A percentile compares a stretch with the other conserved stretches of the same genome.
Conservation (phyloP, 257 asterid species). For the Leptodermis oblonga region DNA sequence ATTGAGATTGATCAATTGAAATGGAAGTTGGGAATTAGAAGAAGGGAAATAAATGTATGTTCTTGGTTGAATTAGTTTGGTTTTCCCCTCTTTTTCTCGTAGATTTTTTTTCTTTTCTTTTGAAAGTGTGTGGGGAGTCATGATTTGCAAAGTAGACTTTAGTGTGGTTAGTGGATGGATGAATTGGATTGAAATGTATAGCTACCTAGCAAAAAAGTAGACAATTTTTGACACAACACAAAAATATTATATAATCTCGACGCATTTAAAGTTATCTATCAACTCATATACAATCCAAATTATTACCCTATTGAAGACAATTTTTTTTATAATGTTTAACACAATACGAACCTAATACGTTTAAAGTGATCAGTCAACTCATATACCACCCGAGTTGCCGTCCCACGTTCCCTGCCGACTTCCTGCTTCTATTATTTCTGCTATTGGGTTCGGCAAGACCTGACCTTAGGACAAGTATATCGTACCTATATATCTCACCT, state of each 20-base stretch:
- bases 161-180: conserved; percentile 46
- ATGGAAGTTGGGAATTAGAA: conserved; percentile 48
- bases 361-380: too few species aligned
- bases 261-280: too few species aligned
- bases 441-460: conserved; percentile 35
- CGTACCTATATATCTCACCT: neutral
- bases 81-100: neutral
- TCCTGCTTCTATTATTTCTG: conserved; percentile 23
- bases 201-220: too few species aligned
- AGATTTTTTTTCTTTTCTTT: conserved; percentile 16
- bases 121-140: conserved; percentile 29
- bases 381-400: too few species aligned
- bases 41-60: too few species aligned
- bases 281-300: too few species aligned
- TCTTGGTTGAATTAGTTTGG: conserved; percentile 20
- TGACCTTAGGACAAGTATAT: conserved; percentile 19
- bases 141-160: conserved; percentile 57
- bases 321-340: too few species aligned
- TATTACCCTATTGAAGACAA: too few species aligned
- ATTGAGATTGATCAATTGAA: conserved; percentile 61
- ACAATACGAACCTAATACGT: too few species aligned
- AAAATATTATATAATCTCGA: too few species aligned
- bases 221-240: too few species aligned
- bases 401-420: conserved; percentile 33
- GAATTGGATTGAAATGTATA: conserved; percentile 41